Percentiles rank a stretch among this genome's conserved stretches.
phyloP scores from a whole-genome alignment of 2,329 filamentous ascomycete species.

The Talaromyces sp. region DNA sequence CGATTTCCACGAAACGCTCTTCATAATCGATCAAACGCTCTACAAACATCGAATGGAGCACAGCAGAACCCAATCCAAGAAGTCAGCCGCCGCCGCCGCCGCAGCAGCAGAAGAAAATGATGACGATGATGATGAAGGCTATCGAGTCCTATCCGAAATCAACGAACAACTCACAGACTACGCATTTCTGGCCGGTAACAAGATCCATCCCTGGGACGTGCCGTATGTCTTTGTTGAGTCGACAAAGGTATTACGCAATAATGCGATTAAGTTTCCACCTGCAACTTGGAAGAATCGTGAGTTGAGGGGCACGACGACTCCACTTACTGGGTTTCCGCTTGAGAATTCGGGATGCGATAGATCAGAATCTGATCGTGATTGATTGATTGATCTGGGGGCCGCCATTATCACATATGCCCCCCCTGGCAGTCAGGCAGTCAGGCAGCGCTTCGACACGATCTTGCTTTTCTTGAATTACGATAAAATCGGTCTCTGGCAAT shows the following conservation, averaged over 20 bases:
- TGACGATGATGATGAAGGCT: background rate
- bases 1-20: conserved; percentile 5
- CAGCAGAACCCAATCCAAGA: background rate
- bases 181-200: background rate
- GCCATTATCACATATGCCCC: no score
- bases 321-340: background rate
- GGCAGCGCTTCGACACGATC: no score
- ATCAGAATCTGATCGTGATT: no score
- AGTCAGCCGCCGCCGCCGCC: background rate
- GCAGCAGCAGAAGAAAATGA: background rate
- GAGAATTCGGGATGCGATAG: background rate
- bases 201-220: conserved; percentile 5
- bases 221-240: background rate
- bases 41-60: background rate
- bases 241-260: background rate
- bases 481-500: no score
- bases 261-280: background rate
- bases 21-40: conserved; percentile 3
- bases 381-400: no score
- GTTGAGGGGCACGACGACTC: background rate
- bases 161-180: conserved; percentile 7
- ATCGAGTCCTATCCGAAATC: conserved; percentile 2
- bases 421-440: no score
- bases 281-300: conserved; percentile 1
- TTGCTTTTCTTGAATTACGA: no score